These are phyloP conservation scores for Orbilia ellipsospora DNA, from an alignment of 2,329 filamentous ascomycete species.

Conservation along the genomic window DNA sequence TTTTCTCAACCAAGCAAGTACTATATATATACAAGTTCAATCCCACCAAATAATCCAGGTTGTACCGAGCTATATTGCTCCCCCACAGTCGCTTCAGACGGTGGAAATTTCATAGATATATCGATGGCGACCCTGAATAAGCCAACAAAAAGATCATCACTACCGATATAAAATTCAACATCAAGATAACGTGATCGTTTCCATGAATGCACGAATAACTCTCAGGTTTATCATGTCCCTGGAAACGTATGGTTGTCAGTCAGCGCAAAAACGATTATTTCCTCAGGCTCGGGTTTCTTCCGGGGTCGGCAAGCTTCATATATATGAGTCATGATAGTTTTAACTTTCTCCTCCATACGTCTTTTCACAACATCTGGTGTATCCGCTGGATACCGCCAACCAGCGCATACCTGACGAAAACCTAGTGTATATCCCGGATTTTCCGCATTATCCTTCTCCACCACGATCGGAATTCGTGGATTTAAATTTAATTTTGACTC, in stretches of 20 bases:
- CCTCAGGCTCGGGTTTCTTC: too few relatives aligned
- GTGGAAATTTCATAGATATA: too few relatives aligned
- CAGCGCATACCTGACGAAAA: conserved; percentile 11
- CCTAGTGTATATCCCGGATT: conserved; percentile 17
- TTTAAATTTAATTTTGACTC: not conserved
- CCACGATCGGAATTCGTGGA: not conserved
- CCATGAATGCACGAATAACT: too few relatives aligned
- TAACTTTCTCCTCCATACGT: conserved; percentile 12
- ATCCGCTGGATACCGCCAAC: conserved; percentile 23
- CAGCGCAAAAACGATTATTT: too few relatives aligned
- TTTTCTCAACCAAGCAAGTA: too few relatives aligned
- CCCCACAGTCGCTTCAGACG: not conserved
- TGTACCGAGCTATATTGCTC: not conserved
- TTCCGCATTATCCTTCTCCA: conserved; percentile 1
- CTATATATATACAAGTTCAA: too few relatives aligned
- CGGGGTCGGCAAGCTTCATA: not conserved
- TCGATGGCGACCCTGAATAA: too few relatives aligned
- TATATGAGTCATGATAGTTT: conserved; percentile 12
- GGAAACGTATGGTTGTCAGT: too few relatives aligned
- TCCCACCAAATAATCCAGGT: not conserved
- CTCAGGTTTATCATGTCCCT: too few relatives aligned
- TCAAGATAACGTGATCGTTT: too few relatives aligned
- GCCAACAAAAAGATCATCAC: too few relatives aligned
- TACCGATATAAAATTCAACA: too few relatives aligned
- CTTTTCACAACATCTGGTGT: conserved; percentile 14